These are phyloP conservation scores for Botryotinia globosa DNA, from an alignment of 2,329 filamentous ascomycete species.

Conservation along the genomic window DNA sequence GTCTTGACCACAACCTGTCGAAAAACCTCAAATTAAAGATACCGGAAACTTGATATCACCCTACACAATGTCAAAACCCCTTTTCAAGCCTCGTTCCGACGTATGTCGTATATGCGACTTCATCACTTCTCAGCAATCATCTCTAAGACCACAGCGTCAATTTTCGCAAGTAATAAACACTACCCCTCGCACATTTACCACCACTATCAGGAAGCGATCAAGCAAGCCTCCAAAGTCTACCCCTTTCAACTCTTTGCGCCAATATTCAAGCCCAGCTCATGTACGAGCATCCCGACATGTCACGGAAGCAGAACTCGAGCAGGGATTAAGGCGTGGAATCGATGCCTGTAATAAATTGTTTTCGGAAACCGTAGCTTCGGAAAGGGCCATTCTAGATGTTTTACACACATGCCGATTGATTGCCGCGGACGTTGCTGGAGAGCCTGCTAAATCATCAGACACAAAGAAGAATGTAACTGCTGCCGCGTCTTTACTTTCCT, in stretches of 20 bases:
- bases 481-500: slow-evolving; percentile 53
- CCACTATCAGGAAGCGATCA: slow-evolving; percentile 23
- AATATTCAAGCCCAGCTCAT: neutral
- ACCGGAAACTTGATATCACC: slow-evolving; percentile 12
- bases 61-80: slow-evolving; percentile 43
- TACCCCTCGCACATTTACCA: slow-evolving; percentile 27
- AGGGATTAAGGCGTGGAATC: slow-evolving; percentile 28
- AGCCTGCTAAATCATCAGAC: slow-evolving; percentile 24
- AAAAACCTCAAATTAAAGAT: slow-evolving; percentile 20
- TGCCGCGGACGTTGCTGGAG: slow-evolving; percentile 29
- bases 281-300: slow-evolving; percentile 9
- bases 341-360: slow-evolving; percentile 29
- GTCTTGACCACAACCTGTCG: neutral
- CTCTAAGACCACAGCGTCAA: slow-evolving; percentile 22
- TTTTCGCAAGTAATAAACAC: slow-evolving; percentile 24
- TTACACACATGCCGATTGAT: slow-evolving; percentile 31
- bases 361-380: slow-evolving; percentile 28
- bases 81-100: slow-evolving; percentile 36
- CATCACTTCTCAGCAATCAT: slow-evolving; percentile 29
- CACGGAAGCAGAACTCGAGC: slow-evolving; percentile 28
- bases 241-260: neutral
- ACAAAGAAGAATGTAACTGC: slow-evolving; percentile 38
- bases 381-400: slow-evolving; percentile 26
- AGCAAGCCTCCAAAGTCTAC: slow-evolving; percentile 6
- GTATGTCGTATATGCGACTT: slow-evolving; percentile 48